Percentiles rank a stretch among this genome's conserved stretches.
Evolutionary conservation across 2,329 filamentous ascomycete species (phyloP).

Genomic region (Aspergillus tamarii): DNA sequence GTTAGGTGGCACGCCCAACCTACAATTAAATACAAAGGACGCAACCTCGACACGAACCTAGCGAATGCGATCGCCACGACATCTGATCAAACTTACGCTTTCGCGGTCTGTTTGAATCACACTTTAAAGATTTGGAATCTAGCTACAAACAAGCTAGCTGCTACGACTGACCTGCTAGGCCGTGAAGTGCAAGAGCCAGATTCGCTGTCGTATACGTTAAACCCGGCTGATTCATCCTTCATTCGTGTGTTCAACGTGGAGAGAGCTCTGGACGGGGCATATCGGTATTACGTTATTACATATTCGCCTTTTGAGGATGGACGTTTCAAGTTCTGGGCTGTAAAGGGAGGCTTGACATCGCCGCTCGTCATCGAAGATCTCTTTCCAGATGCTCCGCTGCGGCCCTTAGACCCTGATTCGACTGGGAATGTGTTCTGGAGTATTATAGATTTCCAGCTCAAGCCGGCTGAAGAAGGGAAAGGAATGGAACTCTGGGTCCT

Average conservation of each 20-base stretch:
- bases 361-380: constrained; percentile 69
- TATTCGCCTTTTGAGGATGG: constrained; percentile 87
- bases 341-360: constrained; percentile 63
- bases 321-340: constrained; percentile 92
- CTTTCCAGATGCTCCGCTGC: constrained; percentile 65
- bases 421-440: constrained; percentile 78
- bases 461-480: constrained; percentile 56
- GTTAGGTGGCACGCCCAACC: constrained; percentile 49
- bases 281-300: constrained; percentile 69
- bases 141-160: constrained; percentile 74
- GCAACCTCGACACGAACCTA: constrained; percentile 46
- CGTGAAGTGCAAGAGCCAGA: constrained; percentile 69
- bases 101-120: constrained; percentile 88
- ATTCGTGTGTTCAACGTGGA: constrained; percentile 70
- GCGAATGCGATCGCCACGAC: constrained; percentile 50
- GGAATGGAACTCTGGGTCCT: constrained; percentile 71
- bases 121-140: constrained; percentile 88
- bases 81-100: constrained; percentile 56
- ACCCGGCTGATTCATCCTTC: constrained; percentile 76
- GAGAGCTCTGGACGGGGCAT: constrained; percentile 49
- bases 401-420: constrained; percentile 64
- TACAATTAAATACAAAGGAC: constrained; percentile 46
- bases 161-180: constrained; percentile 76
- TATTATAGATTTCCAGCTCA: constrained; percentile 73
- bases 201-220: constrained; percentile 72